These are phyloP conservation scores for Cinnamomum micranthum DNA, from an alignment of 164 flowering plant genomes.

Conservation along the genomic window DNA sequence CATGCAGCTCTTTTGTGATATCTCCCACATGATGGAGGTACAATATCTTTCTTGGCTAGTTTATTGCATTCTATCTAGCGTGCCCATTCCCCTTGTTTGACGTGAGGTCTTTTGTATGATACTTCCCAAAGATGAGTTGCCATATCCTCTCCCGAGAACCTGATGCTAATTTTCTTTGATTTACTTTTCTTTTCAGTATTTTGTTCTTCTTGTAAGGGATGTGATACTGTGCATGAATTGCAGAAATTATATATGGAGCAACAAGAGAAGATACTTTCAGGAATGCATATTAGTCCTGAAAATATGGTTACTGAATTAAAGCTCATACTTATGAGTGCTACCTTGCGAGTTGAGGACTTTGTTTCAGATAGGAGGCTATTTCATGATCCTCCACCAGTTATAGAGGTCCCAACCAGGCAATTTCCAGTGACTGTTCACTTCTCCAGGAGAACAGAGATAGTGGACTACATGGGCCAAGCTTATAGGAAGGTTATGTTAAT, in stretches of 20 bases:
- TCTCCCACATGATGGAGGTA: no score
- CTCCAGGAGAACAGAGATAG: conserved; percentile 77
- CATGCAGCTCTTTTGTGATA: no score
- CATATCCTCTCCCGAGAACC: no score
- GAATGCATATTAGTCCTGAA: conserved; percentile 38
- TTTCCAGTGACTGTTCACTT: conserved; percentile 76
- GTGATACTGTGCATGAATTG: conserved; percentile 12
- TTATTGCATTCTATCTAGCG: neutral
- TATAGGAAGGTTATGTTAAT: conserved; percentile 80
- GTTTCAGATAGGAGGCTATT: conserved; percentile 61
- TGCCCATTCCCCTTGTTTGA: neutral
- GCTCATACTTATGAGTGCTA: conserved; percentile 96
- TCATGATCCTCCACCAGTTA: conserved; percentile 64
- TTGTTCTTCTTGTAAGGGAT: neutral
- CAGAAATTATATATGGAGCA: conserved; percentile 60
- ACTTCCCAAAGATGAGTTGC: no score
- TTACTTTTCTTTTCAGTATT: no score
- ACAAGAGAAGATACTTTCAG: conserved; percentile 45
- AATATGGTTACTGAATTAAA: conserved; percentile 58
- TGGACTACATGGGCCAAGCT: conserved; percentile 89
- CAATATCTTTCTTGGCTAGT: no score
- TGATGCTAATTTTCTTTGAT: no score
- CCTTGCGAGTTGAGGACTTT: conserved; percentile 88
- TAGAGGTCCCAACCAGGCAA: conserved; percentile 84
- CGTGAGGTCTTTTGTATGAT: neutral